Percentiles rank a stretch among this genome's conserved stretches.
Conservation (phyloP, 176 grass and related monocot genomes). For the Triticum turgidum region DNA sequence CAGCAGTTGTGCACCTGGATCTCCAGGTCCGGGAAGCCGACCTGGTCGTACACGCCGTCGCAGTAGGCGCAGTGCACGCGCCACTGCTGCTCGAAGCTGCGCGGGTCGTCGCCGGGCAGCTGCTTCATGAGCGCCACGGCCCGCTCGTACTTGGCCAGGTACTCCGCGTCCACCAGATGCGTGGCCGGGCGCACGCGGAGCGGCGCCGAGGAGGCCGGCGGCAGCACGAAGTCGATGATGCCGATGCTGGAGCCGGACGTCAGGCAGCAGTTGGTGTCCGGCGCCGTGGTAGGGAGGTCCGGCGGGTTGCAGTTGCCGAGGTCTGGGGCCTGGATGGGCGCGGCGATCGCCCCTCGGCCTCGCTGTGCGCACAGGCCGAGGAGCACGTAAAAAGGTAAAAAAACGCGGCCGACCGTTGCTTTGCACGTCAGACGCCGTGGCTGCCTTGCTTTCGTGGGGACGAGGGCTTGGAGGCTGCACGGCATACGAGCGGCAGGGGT, state of each 20-base stretch:
- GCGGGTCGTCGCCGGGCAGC: too few species aligned
- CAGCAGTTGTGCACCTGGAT: too few species aligned
- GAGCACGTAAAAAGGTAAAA: conserved; percentile 1
- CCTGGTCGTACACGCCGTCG: too few species aligned
- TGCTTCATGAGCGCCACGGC: too few species aligned
- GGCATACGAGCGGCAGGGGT: neutral
- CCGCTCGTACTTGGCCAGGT: too few species aligned
- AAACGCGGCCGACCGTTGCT: neutral
- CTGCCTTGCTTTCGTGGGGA: neutral
- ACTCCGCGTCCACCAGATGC: too few species aligned
- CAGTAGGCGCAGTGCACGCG: too few species aligned
- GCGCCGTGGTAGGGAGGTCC: conserved; percentile 3
- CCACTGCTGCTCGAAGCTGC: too few species aligned
- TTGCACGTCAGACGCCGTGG: conserved; percentile 16
- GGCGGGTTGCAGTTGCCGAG: conserved; percentile 30
- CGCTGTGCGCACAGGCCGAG: conserved; percentile 35
- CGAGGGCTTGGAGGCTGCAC: conserved; percentile 22
- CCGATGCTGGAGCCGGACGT: neutral
- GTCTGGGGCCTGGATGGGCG: conserved; percentile 57
- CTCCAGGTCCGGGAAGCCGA: too few species aligned
- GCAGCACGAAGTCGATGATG: too few species aligned
- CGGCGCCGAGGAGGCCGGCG: too few species aligned
- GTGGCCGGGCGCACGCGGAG: too few species aligned
- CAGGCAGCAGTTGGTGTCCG: conserved; percentile 44
- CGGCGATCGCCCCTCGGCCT: conserved; percentile 14